These are phyloP conservation scores for Pichia nakasei DNA, from an alignment of 805 yeast genomes.

Conservation along the genomic window DNA sequence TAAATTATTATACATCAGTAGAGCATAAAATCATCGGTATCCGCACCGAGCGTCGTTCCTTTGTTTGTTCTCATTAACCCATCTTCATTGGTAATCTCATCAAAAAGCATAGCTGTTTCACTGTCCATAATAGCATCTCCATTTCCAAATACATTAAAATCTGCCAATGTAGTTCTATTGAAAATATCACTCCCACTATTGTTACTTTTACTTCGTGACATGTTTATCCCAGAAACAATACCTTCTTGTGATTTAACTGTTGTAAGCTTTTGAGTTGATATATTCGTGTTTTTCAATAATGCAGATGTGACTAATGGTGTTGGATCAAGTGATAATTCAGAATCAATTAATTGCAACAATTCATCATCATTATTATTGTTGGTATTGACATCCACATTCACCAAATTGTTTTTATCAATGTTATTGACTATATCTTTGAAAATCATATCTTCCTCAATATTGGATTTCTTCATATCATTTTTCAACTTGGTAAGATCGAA, in stretches of 20 bases:
- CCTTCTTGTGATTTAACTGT: neutral
- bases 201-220: conserved; percentile 4
- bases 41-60: neutral
- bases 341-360: conserved; percentile 7
- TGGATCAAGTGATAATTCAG: conserved; percentile 8
- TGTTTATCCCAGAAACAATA: neutral
- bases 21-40: neutral
- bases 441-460: neutral
- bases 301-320: conserved; percentile 2
- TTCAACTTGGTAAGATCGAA: neutral
- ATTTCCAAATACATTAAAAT: conserved; percentile 5
- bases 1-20: neutral
- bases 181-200: conserved; percentile 1
- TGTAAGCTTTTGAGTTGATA: too few species aligned
- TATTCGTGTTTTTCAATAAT: neutral
- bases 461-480: neutral
- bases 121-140: conserved; percentile 5
- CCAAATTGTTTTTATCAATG: too few species aligned
- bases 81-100: neutral
- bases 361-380: conserved; percentile 2
- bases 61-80: neutral
- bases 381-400: neutral
- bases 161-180: neutral
- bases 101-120: neutral
- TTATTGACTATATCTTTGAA: too few species aligned